Conservation (phyloP, 768 basidiomycete genomes). For the Collybia sordida region DNA sequence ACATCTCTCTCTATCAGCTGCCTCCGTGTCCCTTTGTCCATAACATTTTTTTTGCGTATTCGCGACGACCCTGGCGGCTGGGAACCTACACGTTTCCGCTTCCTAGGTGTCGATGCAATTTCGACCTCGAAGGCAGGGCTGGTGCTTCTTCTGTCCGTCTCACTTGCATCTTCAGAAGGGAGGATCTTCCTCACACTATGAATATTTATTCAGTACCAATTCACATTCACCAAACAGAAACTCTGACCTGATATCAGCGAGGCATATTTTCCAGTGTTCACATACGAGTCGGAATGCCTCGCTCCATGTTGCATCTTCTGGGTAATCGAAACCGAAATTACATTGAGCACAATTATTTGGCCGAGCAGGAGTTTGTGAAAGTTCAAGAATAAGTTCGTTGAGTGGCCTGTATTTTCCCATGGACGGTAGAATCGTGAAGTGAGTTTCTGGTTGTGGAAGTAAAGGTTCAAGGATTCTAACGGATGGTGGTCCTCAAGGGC, state of each 20-base stretch:
- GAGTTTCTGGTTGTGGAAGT: neutral
- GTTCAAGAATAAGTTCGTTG: neutral
- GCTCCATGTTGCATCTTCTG: neutral
- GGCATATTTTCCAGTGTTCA: neutral
- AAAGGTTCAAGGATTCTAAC: neutral
- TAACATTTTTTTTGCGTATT: constrained; percentile 2
- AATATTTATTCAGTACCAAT: neutral
- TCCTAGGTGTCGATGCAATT: neutral
- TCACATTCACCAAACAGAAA: neutral
- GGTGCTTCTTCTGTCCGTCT: neutral
- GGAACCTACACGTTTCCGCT: too few relatives aligned
- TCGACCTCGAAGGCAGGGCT: neutral
- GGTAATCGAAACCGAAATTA: neutral
- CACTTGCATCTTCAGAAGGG: neutral
- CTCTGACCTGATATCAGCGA: neutral
- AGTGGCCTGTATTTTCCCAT: too few relatives aligned
- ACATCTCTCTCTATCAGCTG: constrained; percentile 1
- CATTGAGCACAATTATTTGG: neutral
- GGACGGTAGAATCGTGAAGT: neutral
- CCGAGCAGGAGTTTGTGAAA: neutral
- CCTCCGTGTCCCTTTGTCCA: constrained; percentile 1
- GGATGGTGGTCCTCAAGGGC: too few relatives aligned
- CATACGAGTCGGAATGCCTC: too few relatives aligned
- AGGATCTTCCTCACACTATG: neutral
- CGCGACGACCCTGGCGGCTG: too few relatives aligned